phyloP scores from a whole-genome alignment of 2,329 filamentous ascomycete genomes.

The Ascochyta koolunga region DNA sequence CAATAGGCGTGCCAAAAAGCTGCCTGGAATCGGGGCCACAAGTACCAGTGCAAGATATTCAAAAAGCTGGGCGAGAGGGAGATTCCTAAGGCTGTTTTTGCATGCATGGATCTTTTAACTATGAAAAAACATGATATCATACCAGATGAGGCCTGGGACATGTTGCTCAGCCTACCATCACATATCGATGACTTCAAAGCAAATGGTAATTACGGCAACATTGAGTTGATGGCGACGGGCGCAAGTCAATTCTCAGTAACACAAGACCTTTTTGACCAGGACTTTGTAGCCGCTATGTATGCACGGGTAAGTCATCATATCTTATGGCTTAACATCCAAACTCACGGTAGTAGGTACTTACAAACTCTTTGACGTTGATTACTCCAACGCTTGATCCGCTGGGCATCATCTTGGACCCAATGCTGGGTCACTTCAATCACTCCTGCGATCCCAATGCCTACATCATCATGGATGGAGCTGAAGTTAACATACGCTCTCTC shows the following conservation, averaged over 20 bases:
- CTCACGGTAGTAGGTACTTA: slow-evolving; percentile 52
- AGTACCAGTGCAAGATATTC: slow-evolving; percentile 64
- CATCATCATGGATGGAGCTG: slow-evolving; percentile 62
- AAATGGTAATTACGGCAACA: slow-evolving; percentile 52
- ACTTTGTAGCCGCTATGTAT: slow-evolving; percentile 53
- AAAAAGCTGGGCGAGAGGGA: slow-evolving; percentile 49
- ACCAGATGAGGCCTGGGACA: slow-evolving; percentile 49
- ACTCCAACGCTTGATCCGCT: slow-evolving; percentile 62
- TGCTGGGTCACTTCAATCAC: slow-evolving; percentile 63
- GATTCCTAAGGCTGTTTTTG: slow-evolving; percentile 63
- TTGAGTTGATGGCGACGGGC: slow-evolving; percentile 60
- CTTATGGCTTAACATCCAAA: not conserved
- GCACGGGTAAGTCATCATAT: slow-evolving; percentile 46
- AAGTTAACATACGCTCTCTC: slow-evolving; percentile 59
- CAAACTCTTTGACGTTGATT: slow-evolving; percentile 65
- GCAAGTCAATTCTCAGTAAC: slow-evolving; percentile 60
- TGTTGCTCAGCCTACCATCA: slow-evolving; percentile 53
- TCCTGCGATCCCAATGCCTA: slow-evolving; percentile 66
- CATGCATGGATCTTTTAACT: slow-evolving; percentile 60
- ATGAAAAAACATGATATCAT: slow-evolving; percentile 50
- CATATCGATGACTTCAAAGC: slow-evolving; percentile 57
- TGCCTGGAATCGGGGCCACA: slow-evolving; percentile 66
- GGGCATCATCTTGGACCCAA: slow-evolving; percentile 64
- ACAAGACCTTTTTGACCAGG: slow-evolving; percentile 47
- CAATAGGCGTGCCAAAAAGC: slow-evolving; percentile 62